Conservation (phyloP, 352 stramenopile species). For the Globisporangium paroecandrum region DNA sequence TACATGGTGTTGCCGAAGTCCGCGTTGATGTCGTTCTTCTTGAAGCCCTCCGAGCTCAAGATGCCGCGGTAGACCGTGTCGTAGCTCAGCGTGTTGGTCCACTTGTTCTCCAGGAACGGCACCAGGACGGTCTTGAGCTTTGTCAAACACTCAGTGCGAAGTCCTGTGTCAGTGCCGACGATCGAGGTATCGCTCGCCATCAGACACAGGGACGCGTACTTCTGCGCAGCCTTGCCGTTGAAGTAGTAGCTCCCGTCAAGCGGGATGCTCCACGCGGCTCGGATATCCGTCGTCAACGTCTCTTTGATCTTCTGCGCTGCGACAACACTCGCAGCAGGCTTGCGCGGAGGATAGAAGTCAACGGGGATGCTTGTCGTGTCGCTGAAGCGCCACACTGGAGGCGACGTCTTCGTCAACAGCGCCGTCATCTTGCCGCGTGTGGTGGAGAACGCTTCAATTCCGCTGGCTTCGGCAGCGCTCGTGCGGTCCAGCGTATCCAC, state of each 20-base stretch:
- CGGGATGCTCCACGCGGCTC: conserved; percentile 41
- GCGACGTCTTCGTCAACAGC: conserved; percentile 40
- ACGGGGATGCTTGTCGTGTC: conserved; percentile 39
- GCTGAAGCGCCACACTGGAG: conserved; percentile 44
- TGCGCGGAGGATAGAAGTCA: conserved; percentile 47
- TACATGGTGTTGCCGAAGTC: conserved; percentile 77
- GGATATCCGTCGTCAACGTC: conserved; percentile 47
- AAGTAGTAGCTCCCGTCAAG: conserved; percentile 69
- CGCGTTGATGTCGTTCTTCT: conserved; percentile 51
- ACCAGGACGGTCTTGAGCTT: conserved; percentile 54
- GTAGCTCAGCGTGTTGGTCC: conserved; percentile 63
- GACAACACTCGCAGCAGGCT: conserved; percentile 26
- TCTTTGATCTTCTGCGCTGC: conserved; percentile 35
- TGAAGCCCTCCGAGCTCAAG: conserved; percentile 60
- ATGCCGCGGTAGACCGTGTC: conserved; percentile 59
- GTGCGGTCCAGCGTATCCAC: conserved; percentile 48
- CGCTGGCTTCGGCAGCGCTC: conserved; percentile 31
- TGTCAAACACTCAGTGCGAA: conserved; percentile 37
- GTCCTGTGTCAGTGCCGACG: conserved; percentile 41
- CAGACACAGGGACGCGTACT: conserved; percentile 72
- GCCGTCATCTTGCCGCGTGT: conserved; percentile 58
- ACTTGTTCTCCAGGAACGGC: conserved; percentile 65
- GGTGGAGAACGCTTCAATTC: conserved; percentile 36
- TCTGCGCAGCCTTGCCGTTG: conserved; percentile 71
- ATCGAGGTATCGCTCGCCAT: conserved; percentile 66